Evolutionary conservation across 805 yeast genomes (phyloP).

Genomic region (Lipomyces spencermartinsiae): DNA sequence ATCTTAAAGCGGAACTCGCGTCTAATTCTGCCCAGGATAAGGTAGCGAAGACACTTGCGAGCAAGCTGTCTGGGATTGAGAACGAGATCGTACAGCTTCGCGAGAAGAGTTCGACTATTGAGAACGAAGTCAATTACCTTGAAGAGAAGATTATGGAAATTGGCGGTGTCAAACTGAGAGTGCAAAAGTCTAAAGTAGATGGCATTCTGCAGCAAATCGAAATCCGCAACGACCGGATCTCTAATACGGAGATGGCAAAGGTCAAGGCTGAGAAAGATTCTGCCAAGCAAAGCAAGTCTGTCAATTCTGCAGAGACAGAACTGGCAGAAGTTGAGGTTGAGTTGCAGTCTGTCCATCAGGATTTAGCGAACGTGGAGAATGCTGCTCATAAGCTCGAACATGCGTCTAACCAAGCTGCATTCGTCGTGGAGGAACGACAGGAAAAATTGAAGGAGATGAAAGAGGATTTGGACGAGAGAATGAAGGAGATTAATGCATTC

Average conservation of each 20-base stretch:
- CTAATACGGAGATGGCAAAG: conserved; percentile 60
- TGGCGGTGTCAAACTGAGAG: conserved; percentile 84
- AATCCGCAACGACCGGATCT: conserved; percentile 60
- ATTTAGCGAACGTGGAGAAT: conserved; percentile 51
- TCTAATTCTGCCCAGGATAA: conserved; percentile 40
- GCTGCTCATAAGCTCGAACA: conserved; percentile 40
- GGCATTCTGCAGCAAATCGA: conserved; percentile 72
- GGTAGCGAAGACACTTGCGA: conserved; percentile 46
- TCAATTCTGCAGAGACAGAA: conserved; percentile 58
- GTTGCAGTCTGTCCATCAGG: conserved; percentile 46
- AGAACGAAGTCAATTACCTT: conserved; percentile 60
- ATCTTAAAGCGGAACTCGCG: conserved; percentile 41
- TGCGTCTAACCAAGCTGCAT: conserved; percentile 32
- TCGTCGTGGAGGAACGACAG: conserved; percentile 38
- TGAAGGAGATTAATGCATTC: conserved; percentile 58
- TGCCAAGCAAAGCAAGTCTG: conserved; percentile 58
- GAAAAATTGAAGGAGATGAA: conserved; percentile 46
- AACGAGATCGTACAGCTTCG: conserved; percentile 55
- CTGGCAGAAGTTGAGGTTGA: conserved; percentile 48
- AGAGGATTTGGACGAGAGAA: conserved; percentile 51
- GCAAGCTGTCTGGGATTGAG: conserved; percentile 36
- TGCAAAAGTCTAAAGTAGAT: conserved; percentile 83
- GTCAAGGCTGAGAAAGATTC: conserved; percentile 70
- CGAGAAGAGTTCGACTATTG: conserved; percentile 61
- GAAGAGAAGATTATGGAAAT: conserved; percentile 84